Evolutionary conservation across 495 filamentous ascomycete genomes (phyloP).

Genomic region (Copromyces sp.): DNA sequence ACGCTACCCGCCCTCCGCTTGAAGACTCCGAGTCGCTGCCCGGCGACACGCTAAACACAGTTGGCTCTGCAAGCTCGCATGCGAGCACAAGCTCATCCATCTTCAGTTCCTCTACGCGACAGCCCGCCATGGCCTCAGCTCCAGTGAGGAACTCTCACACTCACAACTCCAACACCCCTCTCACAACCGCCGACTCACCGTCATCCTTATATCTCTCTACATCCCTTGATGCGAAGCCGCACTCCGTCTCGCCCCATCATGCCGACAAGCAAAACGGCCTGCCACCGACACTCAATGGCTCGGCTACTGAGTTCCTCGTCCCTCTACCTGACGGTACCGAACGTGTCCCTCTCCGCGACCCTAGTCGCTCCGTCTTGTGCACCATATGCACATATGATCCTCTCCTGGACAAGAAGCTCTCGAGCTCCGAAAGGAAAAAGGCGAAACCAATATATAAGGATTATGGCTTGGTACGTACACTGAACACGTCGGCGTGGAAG

Average conservation of each 20-base stretch:
- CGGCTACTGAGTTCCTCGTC: conserved; percentile 36
- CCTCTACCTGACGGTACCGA: conserved; percentile 33
- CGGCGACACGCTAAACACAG: conserved; percentile 52
- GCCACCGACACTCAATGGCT: conserved; percentile 13
- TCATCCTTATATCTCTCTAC: conserved; percentile 44
- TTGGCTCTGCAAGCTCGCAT: conserved; percentile 58
- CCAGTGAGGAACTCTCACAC: conserved; percentile 39
- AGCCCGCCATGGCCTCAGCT: conserved; percentile 38
- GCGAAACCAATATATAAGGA: conserved; percentile 59
- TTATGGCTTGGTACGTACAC: conserved; percentile 55
- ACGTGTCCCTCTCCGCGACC: conserved; percentile 51
- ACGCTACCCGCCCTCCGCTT: conserved; percentile 25
- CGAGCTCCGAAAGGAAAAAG: conserved; percentile 53
- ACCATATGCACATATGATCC: conserved; percentile 67
- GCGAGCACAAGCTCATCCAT: conserved; percentile 54
- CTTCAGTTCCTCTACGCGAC: conserved; percentile 45
- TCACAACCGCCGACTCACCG: conserved; percentile 71
- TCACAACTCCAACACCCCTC: conserved; percentile 51
- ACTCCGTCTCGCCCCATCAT: conserved; percentile 24
- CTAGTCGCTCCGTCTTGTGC: conserved; percentile 53
- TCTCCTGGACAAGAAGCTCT: conserved; percentile 38
- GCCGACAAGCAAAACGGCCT: conserved; percentile 18
- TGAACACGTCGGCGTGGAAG: conserved; percentile 25
- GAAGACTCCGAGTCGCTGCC: conserved; percentile 50
- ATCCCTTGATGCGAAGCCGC: conserved; percentile 24